Percentiles rank a stretch among this genome's conserved stretches.
Conservation (phyloP, 768 basidiomycete species). For the Suillus decipiens region DNA sequence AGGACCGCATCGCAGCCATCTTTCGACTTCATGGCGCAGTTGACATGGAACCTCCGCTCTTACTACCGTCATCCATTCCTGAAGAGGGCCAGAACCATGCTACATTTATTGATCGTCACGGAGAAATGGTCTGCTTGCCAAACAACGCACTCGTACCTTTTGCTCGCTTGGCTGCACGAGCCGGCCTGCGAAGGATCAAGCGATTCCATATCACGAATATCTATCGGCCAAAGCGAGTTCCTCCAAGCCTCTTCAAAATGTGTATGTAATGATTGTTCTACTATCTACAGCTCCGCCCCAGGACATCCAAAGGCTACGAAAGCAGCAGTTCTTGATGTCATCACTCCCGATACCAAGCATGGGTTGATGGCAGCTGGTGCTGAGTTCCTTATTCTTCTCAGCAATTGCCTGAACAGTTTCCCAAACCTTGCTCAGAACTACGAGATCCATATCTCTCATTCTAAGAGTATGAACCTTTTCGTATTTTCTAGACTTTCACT, state of each 20-base stretch:
- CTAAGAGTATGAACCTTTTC: conserved; percentile 52
- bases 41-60: conserved; percentile 81
- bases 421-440: conserved; percentile 68
- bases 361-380: conserved; percentile 72
- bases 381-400: conserved; percentile 70
- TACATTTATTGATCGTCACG: conserved; percentile 77
- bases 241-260: conserved; percentile 10
- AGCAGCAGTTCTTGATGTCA: conserved; percentile 82
- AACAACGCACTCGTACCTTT: conserved; percentile 75
- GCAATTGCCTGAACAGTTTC: conserved; percentile 68
- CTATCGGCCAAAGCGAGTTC: conserved; percentile 62
- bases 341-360: conserved; percentile 66
- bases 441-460: conserved; percentile 80
- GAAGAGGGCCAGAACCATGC: conserved; percentile 69
- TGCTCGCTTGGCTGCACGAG: conserved; percentile 78
- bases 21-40: conserved; percentile 92
- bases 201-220: conserved; percentile 79
- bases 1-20: conserved; percentile 72
- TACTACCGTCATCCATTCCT: conserved; percentile 68
- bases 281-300: conserved; percentile 49
- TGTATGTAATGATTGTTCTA: conserved; percentile 7
- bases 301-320: conserved; percentile 76
- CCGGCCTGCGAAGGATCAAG: conserved; percentile 70
- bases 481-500: conserved; percentile 1
- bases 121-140: conserved; percentile 73